A percentile compares a stretch with the other conserved stretches of the same genome.
Evolutionary conservation across 164 flowering plant species (phyloP).

Genomic region (Aristolochia contorta): DNA sequence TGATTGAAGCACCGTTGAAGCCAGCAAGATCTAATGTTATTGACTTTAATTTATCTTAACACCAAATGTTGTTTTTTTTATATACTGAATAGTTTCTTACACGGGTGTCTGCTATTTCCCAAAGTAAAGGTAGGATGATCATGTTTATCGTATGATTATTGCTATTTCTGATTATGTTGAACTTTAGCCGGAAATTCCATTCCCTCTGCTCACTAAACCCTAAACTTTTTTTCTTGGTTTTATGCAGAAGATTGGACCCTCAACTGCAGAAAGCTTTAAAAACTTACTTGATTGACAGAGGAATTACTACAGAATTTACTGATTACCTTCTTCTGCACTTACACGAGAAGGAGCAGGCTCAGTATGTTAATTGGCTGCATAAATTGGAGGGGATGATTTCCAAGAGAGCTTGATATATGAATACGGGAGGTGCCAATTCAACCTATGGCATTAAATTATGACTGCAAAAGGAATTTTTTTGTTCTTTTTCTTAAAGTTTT

Average conservation of each 20-base stretch:
- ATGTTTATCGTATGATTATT: background rate
- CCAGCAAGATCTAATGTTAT: too few species aligned
- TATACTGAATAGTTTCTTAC: background rate
- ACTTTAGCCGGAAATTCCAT: background rate
- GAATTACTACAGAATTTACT: constrained; percentile 45
- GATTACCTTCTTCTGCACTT: constrained; percentile 55
- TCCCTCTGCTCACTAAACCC: background rate
- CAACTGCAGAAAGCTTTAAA: constrained; percentile 44
- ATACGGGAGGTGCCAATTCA: too few species aligned
- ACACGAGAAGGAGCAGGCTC: constrained; percentile 60
- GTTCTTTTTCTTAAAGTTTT: too few species aligned
- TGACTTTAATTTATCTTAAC: too few species aligned
- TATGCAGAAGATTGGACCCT: constrained; percentile 54
- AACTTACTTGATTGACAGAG: constrained; percentile 41
- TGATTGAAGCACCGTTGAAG: too few species aligned
- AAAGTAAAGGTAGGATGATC: background rate
- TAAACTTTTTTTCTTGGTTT: background rate
- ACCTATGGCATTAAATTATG: too few species aligned
- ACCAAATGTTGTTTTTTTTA: too few species aligned
- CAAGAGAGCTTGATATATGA: background rate
- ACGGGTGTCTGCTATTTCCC: background rate
- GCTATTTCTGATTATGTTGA: background rate
- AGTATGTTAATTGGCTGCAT: constrained; percentile 61
- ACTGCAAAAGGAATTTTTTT: too few species aligned
- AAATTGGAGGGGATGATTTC: constrained; percentile 30